Conservation (phyloP, 352 stramenopile genomes). For the Phytophthora pluvialis region DNA sequence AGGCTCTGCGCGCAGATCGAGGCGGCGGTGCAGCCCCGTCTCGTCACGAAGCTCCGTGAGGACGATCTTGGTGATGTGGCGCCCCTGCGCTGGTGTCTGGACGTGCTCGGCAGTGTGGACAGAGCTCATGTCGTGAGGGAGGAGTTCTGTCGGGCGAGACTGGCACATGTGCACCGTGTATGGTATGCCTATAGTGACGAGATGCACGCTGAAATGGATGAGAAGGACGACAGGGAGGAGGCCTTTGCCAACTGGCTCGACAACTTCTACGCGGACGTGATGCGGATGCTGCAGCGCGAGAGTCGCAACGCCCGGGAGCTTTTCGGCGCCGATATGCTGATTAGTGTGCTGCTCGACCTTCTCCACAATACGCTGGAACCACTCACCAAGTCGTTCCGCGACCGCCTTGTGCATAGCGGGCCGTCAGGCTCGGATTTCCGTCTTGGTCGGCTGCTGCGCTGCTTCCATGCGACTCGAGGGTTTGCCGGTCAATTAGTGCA, state of each 20-base stretch:
- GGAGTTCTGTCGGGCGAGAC: conserved; percentile 56
- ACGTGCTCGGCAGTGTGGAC: conserved; percentile 60
- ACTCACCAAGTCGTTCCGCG: conserved; percentile 58
- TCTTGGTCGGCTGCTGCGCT: conserved; percentile 43
- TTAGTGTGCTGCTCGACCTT: conserved; percentile 47
- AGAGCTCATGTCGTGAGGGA: conserved; percentile 48
- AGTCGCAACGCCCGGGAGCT: conserved; percentile 48
- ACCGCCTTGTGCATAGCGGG: conserved; percentile 45
- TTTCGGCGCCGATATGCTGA: conserved; percentile 43
- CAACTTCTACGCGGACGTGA: conserved; percentile 60
- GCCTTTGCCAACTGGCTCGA: conserved; percentile 55
- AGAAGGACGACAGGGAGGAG: conserved; percentile 11
- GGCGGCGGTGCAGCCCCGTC: conserved; percentile 48
- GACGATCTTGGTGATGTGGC: conserved; percentile 50
- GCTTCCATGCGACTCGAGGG: conserved; percentile 50
- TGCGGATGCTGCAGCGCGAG: conserved; percentile 65
- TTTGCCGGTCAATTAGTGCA: conserved; percentile 56
- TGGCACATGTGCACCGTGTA: conserved; percentile 53
- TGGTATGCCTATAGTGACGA: conserved; percentile 58
- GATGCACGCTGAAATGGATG: conserved; percentile 19
- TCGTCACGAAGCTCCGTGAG: conserved; percentile 47
- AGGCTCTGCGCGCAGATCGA: conserved; percentile 66
- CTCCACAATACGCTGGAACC: conserved; percentile 58
- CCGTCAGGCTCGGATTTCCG: conserved; percentile 32
- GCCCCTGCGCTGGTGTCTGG: conserved; percentile 53